These are phyloP conservation scores for Dalbergia cultrata DNA, from an alignment of 306 rosid genomes.

Conservation along the genomic window DNA sequence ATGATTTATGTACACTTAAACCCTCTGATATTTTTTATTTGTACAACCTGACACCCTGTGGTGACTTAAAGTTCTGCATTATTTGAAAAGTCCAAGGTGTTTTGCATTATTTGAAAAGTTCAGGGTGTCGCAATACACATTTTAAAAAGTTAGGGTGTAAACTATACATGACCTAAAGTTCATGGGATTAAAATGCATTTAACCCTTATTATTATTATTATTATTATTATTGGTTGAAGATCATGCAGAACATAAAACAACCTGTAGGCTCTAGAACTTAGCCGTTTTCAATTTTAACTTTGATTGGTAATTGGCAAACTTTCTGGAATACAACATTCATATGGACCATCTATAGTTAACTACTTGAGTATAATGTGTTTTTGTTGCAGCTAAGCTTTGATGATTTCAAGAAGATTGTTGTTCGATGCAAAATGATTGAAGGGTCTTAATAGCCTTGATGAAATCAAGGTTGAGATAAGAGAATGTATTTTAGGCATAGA, in stretches of 20 bases:
- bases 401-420: conserved; percentile 78
- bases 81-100: too few species aligned
- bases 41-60: too few species aligned
- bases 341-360: neutral
- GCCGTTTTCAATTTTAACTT: conserved; percentile 18
- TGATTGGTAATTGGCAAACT: neutral
- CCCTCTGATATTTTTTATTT: too few species aligned
- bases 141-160: too few species aligned
- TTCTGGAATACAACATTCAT: neutral
- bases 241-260: neutral
- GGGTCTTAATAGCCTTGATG: conserved; percentile 54
- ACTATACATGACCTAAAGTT: too few species aligned
- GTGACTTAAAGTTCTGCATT: too few species aligned
- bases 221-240: neutral
- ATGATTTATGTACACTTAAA: too few species aligned
- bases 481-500: conserved; percentile 5
- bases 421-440: conserved; percentile 83
- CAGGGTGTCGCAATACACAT: too few species aligned
- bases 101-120: too few species aligned
- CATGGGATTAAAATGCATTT: too few species aligned
- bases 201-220: too few species aligned
- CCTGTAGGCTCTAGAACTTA: neutral
- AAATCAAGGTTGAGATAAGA: conserved; percentile 10
- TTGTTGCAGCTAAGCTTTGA: conserved; percentile 75
- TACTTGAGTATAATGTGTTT: conserved; percentile 4